These are phyloP conservation scores for Cryomyces minteri DNA, from an alignment of 495 filamentous ascomycete species.

Conservation along the genomic window DNA sequence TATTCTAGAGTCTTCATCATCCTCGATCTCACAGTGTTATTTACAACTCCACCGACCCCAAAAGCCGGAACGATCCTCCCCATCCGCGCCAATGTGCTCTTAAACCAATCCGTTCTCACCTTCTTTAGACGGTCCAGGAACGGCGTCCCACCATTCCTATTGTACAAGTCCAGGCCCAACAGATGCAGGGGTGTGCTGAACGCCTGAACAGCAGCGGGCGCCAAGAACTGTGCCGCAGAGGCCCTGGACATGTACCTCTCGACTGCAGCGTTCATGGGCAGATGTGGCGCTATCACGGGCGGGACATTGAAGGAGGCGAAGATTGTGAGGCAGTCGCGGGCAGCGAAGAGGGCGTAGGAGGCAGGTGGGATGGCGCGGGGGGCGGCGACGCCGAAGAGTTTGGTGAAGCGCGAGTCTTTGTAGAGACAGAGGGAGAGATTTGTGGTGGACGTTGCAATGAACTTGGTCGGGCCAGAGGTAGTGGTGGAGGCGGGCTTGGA, in stretches of 20 bases:
- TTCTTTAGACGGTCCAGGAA: conserved; percentile 41
- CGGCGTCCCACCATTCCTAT: conserved; percentile 33
- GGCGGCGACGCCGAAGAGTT: conserved; percentile 48
- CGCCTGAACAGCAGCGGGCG: conserved; percentile 67
- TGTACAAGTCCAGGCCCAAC: conserved; percentile 78
- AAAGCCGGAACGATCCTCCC: conserved; percentile 88
- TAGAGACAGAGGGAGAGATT: conserved; percentile 85
- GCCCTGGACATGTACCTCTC: conserved; percentile 31
- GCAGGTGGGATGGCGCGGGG: conserved; percentile 33
- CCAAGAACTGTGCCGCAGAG: conserved; percentile 59
- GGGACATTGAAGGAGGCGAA: conserved; percentile 91
- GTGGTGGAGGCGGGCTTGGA: conserved; percentile 35
- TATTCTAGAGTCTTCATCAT: conserved; percentile 34
- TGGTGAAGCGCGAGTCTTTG: conserved; percentile 79
- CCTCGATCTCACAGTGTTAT: conserved; percentile 46
- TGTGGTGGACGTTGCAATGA: conserved; percentile 59
- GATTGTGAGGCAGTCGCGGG: conserved; percentile 78
- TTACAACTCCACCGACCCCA: conserved; percentile 81
- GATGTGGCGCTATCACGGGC: conserved; percentile 46
- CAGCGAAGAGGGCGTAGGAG: conserved; percentile 63
- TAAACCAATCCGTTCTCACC: conserved; percentile 57
- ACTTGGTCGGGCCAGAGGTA: conserved; percentile 63
- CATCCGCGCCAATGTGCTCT: conserved; percentile 64
- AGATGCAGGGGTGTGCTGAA: conserved; percentile 76
- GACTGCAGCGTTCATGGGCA: conserved; percentile 23